Evolutionary conservation across 257 asterid species (phyloP).

Genomic region (Solanum pinnatisectum): DNA sequence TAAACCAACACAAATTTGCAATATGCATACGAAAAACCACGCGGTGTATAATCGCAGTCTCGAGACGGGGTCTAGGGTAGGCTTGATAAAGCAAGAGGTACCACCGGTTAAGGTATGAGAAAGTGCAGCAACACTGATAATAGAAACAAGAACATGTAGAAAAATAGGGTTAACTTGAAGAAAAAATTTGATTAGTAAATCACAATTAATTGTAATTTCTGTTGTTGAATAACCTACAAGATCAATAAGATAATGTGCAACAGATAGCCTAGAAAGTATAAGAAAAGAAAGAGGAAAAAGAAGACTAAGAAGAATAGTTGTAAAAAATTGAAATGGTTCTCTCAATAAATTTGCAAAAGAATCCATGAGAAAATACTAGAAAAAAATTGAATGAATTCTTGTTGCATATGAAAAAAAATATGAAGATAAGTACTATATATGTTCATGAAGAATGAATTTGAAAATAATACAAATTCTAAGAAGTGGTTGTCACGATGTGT

Average conservation of each 20-base stretch:
- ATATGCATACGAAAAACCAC: constrained; percentile 38
- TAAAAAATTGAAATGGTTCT: constrained; percentile 33
- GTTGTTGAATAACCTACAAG: constrained; percentile 12
- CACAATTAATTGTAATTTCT: not conserved
- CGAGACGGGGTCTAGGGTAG: not conserved
- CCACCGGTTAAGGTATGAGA: constrained; percentile 26
- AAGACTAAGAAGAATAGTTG: constrained; percentile 56
- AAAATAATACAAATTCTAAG: not conserved
- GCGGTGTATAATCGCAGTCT: constrained; percentile 21
- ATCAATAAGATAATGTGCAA: constrained; percentile 37
- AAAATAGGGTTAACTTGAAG: constrained; percentile 27
- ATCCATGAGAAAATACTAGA: not conserved
- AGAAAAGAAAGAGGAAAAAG: constrained; percentile 80
- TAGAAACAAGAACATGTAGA: constrained; percentile 35
- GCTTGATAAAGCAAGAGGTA: not conserved
- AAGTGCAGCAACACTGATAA: constrained; percentile 32
- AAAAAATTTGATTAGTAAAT: constrained; percentile 15
- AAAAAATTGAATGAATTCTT: not conserved
- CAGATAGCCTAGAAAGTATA: constrained; percentile 56
- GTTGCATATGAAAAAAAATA: not conserved
- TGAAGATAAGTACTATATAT: not conserved
- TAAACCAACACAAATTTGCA: constrained; percentile 52
- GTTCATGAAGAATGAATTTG: not conserved
- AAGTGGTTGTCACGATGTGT: constrained; percentile 36
- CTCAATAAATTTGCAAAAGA: constrained; percentile 5